Evolutionary conservation across 2,329 filamentous ascomycete species (phyloP).

Genomic region (Aplosporella prunicola): DNA sequence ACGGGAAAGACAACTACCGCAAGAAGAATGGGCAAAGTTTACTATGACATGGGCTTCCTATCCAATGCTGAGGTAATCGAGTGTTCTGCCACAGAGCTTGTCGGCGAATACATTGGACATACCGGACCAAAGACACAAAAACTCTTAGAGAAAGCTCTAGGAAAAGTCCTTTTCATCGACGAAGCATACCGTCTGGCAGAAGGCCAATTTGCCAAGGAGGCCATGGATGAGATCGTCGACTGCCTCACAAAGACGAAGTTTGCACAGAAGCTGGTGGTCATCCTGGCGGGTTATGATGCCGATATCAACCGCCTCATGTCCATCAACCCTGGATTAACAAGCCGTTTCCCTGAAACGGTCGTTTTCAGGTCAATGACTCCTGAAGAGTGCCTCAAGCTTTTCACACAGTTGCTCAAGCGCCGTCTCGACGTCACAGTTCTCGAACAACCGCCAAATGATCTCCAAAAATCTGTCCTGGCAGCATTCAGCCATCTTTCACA

Average conservation of each 20-base stretch:
- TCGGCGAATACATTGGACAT: slow-evolving; percentile 60
- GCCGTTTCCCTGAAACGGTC: slow-evolving; percentile 54
- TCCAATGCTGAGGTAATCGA: slow-evolving; percentile 51
- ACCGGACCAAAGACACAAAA: slow-evolving; percentile 58
- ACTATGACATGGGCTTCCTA: slow-evolving; percentile 65
- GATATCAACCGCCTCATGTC: slow-evolving; percentile 56
- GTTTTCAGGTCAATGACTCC: slow-evolving; percentile 40
- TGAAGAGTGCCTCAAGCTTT: slow-evolving; percentile 22
- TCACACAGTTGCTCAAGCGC: slow-evolving; percentile 31
- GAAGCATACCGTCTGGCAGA: slow-evolving; percentile 59
- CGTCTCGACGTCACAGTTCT: slow-evolving; percentile 22
- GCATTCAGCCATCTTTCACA: slow-evolving; percentile 34
- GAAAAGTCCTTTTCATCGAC: slow-evolving; percentile 61
- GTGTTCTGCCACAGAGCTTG: slow-evolving; percentile 57
- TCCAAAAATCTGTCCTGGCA: slow-evolving; percentile 15
- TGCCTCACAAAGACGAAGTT: slow-evolving; percentile 49
- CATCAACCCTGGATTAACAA: slow-evolving; percentile 53
- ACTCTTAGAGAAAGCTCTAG: slow-evolving; percentile 52
- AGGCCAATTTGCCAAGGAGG: slow-evolving; percentile 48
- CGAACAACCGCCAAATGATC: slow-evolving; percentile 13
- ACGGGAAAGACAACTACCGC: slow-evolving; percentile 69
- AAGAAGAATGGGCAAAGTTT: slow-evolving; percentile 64
- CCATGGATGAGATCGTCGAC: slow-evolving; percentile 45
- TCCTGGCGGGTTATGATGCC: slow-evolving; percentile 58
- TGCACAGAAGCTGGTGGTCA: slow-evolving; percentile 51